Conservation (phyloP, 306 rosid genomes). For the Rubus parviflorus region DNA sequence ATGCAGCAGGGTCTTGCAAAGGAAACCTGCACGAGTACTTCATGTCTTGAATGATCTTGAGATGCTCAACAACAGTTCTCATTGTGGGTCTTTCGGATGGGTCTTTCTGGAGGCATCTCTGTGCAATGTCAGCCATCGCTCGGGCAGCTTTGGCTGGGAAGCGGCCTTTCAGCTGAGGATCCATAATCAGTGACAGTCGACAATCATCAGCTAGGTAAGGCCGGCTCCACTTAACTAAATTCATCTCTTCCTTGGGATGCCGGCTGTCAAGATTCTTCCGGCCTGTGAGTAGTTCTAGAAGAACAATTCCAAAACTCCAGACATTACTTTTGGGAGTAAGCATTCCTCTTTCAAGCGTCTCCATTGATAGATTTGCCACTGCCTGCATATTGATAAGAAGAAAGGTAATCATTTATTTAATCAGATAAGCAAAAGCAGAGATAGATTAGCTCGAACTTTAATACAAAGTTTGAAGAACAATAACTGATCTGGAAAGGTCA, state of each 20-base stretch:
- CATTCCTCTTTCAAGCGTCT: constrained; percentile 92
- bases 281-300: constrained; percentile 89
- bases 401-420: constrained; percentile 8
- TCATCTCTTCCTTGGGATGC: constrained; percentile 93
- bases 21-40: constrained; percentile 84
- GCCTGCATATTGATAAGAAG: constrained; percentile 53
- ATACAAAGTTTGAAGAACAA: neutral
- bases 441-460: neutral
- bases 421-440: neutral
- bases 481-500: neutral
- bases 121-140: constrained; percentile 85
- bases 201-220: constrained; percentile 82
- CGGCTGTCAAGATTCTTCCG: constrained; percentile 87
- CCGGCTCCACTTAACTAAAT: constrained; percentile 92
- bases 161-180: constrained; percentile 86
- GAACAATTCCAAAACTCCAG: constrained; percentile 92
- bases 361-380: constrained; percentile 84
- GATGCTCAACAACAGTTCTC: constrained; percentile 81
- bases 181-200: constrained; percentile 88
- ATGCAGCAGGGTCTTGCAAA: constrained; percentile 71
- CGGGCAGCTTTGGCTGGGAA: constrained; percentile 90
- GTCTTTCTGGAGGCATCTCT: constrained; percentile 87
- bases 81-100: constrained; percentile 95
- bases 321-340: constrained; percentile 98
- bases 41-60: constrained; percentile 74